Conservation (phyloP, 2,329 filamentous ascomycete species). For the Botrytis cinerea region DNA sequence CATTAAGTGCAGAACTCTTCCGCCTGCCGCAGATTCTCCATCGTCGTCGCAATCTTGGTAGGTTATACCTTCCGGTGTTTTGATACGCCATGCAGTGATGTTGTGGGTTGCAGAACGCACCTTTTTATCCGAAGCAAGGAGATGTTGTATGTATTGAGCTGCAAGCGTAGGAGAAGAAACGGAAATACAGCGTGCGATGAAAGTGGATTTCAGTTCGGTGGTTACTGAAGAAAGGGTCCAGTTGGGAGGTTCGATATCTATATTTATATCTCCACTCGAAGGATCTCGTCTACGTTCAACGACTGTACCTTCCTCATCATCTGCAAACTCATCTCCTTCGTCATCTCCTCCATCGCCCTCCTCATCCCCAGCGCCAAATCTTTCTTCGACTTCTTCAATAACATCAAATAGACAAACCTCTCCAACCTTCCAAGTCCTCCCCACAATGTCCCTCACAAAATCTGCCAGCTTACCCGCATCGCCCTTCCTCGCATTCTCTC, state of each 20-base stretch:
- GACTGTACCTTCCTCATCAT: neutral
- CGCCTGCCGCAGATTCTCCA: slow-evolving; percentile 89
- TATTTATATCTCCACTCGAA: slow-evolving; percentile 29
- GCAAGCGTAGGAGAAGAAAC: slow-evolving; percentile 74
- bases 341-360: neutral
- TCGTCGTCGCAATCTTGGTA: slow-evolving; percentile 96
- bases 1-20: slow-evolving; percentile 82
- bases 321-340: neutral
- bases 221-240: slow-evolving; percentile 78
- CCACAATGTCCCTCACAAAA: slow-evolving; percentile 66
- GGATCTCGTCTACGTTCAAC: neutral
- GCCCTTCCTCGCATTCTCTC: slow-evolving; percentile 65
- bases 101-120: slow-evolving; percentile 90
- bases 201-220: slow-evolving; percentile 83
- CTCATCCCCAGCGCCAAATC: neutral
- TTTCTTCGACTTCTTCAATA: slow-evolving; percentile 68
- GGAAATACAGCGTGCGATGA: slow-evolving; percentile 73
- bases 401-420: slow-evolving; percentile 88
- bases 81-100: slow-evolving; percentile 91
- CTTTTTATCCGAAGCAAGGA: slow-evolving; percentile 80
- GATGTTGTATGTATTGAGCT: slow-evolving; percentile 67
- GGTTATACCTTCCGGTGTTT: slow-evolving; percentile 52
- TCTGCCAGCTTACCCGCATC: slow-evolving; percentile 71
- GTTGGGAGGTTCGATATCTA: slow-evolving; percentile 40
- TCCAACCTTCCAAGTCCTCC: slow-evolving; percentile 68